Conservation (phyloP, 2,329 filamentous ascomycete species). For the Exophiala mesophila region DNA sequence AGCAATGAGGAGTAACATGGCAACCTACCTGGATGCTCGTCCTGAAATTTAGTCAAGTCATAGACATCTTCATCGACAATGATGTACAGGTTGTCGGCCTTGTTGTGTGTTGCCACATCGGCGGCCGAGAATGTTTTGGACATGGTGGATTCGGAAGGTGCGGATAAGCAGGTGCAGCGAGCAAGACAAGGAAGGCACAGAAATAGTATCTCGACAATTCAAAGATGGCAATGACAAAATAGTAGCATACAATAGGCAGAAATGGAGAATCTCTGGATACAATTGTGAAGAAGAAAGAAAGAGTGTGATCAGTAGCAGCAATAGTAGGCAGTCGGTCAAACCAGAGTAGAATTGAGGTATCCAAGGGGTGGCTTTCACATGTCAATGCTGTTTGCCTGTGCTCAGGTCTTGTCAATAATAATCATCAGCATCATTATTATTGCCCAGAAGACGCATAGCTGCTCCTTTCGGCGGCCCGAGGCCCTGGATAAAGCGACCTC, state of each 20-base stretch:
- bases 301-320: background rate
- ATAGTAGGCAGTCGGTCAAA: background rate
- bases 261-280: background rate
- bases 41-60: slow-evolving; percentile 83
- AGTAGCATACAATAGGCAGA: background rate
- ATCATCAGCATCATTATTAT: too few species aligned
- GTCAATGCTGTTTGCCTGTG: too few species aligned
- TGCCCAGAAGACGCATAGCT: too few species aligned
- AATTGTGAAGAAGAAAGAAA: background rate
- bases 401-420: too few species aligned
- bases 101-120: slow-evolving; percentile 91
- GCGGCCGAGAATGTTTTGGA: slow-evolving; percentile 76
- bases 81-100: slow-evolving; percentile 78
- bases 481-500: too few species aligned
- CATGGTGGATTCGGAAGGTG: slow-evolving; percentile 57
- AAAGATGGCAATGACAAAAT: slow-evolving; percentile 1
- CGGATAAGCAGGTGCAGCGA: background rate
- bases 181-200: background rate
- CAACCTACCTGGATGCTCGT: slow-evolving; percentile 63
- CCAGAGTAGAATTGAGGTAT: too few species aligned
- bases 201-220: too few species aligned
- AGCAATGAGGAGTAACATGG: slow-evolving; percentile 3
- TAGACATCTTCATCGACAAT: slow-evolving; percentile 94
- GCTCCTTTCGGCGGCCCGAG: too few species aligned
- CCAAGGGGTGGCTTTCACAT: too few species aligned